Base-by-base conservation (phyloP, 345 rosid species). In the Bruguiera gymnorhiza region DNA sequence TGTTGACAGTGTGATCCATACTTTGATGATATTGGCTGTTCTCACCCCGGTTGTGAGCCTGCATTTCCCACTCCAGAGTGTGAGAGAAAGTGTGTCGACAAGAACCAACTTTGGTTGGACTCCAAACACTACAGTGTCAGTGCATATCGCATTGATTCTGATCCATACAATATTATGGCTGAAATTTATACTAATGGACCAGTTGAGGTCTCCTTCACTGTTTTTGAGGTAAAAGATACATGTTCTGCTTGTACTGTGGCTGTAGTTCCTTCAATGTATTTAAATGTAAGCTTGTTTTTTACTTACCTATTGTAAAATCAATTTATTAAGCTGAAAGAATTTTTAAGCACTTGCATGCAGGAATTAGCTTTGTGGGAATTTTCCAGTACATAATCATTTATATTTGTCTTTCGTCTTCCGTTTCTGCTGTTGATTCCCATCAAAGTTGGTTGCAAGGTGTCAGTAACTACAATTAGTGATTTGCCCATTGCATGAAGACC, bases 21-120 rank as follows among this genome's bases (percentile, higher is more conserved):
- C 85, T 90, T 95, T 68, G 99, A 95, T 61, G 77, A 71, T 53
- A 83, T 66, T 62, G 97, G 99, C 73, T 95, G 97, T 78, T 86
- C 97, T 65, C 99, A 95, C 84, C 99, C 99, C 34, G 97, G 99
- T 43, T 95, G 97, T 66, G 96, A 89, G 82, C 99, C 97, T 30
- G 91, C 65, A 50, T 95, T 66, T 82, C 86, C 88, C 23, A 95
- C 99, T 65, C 99, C 99, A 5, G 85, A 60, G 76, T 95, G 99
- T 78, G 68, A 70, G 79, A 85, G 85, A 60, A 82, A 90, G 76
- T 95, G 99, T 64, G 87, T 88, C 36, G 62, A 81, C 8, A 82
- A 80, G 34, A 95, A 95, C 82, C 83, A 84, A 80, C 69, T 87
- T 51, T 95, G 97, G 99, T 73, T 72, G 16, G 37, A 81, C 39